Percentiles rank a stretch among this genome's conserved stretches.
Conservation (phyloP, 768 basidiomycete species). For the Grammothele lineata region DNA sequence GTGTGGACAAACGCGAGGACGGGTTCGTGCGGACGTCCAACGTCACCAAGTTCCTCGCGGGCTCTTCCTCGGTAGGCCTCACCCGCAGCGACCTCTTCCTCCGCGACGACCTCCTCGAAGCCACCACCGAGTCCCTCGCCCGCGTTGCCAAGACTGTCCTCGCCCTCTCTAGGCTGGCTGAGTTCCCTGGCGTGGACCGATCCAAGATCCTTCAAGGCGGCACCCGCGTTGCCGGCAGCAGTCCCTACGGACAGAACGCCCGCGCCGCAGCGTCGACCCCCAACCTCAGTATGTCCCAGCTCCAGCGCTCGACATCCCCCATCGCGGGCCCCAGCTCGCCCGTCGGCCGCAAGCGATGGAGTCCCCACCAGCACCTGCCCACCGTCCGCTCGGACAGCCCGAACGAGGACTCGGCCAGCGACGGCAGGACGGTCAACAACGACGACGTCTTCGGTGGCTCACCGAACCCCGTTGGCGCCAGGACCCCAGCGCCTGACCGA, state of each 20-base stretch:
- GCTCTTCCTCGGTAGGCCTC: slow-evolving; percentile 66
- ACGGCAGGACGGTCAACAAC: slow-evolving; percentile 27
- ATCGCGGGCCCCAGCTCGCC: slow-evolving; percentile 30
- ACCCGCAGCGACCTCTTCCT: slow-evolving; percentile 60
- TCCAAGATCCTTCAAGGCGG: slow-evolving; percentile 43
- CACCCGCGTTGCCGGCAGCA: slow-evolving; percentile 1
- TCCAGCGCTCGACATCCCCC: slow-evolving; percentile 35
- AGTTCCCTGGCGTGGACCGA: slow-evolving; percentile 43
- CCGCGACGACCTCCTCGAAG: slow-evolving; percentile 63
- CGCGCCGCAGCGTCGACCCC: slow-evolving; percentile 59
- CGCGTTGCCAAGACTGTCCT: slow-evolving; percentile 75
- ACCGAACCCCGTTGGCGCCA: slow-evolving; percentile 12
- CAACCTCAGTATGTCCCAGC: slow-evolving; percentile 37
- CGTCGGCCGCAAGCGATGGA: slow-evolving; percentile 42
- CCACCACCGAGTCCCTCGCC: slow-evolving; percentile 54
- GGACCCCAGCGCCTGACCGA: no score
- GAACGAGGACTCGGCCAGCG: slow-evolving; percentile 34
- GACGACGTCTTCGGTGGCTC: slow-evolving; percentile 17
- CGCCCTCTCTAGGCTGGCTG: slow-evolving; percentile 59
- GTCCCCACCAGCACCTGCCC: slow-evolving; percentile 46
- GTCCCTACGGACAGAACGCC: slow-evolving; percentile 34
- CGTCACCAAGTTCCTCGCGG: slow-evolving; percentile 72
- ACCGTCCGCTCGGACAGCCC: slow-evolving; percentile 55
- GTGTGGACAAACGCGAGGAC: slow-evolving; percentile 64
- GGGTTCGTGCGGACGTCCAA: slow-evolving; percentile 65